These are phyloP conservation scores for Aspergillus nomiae DNA, from an alignment of 2,329 filamentous ascomycete genomes.

Conservation along the genomic window DNA sequence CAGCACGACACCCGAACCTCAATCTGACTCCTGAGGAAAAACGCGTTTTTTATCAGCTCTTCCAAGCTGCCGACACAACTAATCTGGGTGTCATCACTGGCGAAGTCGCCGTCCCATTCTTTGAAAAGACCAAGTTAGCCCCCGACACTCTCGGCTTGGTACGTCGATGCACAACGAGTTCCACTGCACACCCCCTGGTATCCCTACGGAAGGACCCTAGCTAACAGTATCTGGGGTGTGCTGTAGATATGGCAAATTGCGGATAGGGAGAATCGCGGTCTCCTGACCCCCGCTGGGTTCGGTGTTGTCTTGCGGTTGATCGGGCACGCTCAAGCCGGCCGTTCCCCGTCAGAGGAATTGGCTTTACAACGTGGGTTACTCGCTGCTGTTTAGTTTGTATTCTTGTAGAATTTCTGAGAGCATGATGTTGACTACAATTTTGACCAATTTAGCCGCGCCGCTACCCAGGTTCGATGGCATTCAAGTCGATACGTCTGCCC, in stretches of 20 bases:
- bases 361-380: slow-evolving; percentile 69
- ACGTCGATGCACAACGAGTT: slow-evolving; percentile 37
- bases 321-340: slow-evolving; percentile 88
- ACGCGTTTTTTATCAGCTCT: slow-evolving; percentile 88
- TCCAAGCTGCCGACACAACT: slow-evolving; percentile 89
- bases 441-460: slow-evolving; percentile 63
- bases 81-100: slow-evolving; percentile 91
- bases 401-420: background rate
- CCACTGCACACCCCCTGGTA: background rate
- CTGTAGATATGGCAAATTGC: slow-evolving; percentile 97
- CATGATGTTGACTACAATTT: slow-evolving; percentile 5
- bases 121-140: slow-evolving; percentile 90
- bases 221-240: slow-evolving; percentile 7
- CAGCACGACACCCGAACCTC: slow-evolving; percentile 62
- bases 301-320: slow-evolving; percentile 91
- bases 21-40: slow-evolving; percentile 92
- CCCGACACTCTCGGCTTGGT: slow-evolving; percentile 87
- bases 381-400: background rate
- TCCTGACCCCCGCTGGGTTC: slow-evolving; percentile 90
- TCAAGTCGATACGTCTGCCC: slow-evolving; percentile 46
- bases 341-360: slow-evolving; percentile 76
- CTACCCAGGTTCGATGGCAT: slow-evolving; percentile 89
- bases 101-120: slow-evolving; percentile 95
- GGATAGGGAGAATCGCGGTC: slow-evolving; percentile 92
- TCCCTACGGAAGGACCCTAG: background rate